These are phyloP conservation scores for Alloteropsis semialata DNA, from an alignment of 176 grass and related monocot species.

Conservation along the genomic window DNA sequence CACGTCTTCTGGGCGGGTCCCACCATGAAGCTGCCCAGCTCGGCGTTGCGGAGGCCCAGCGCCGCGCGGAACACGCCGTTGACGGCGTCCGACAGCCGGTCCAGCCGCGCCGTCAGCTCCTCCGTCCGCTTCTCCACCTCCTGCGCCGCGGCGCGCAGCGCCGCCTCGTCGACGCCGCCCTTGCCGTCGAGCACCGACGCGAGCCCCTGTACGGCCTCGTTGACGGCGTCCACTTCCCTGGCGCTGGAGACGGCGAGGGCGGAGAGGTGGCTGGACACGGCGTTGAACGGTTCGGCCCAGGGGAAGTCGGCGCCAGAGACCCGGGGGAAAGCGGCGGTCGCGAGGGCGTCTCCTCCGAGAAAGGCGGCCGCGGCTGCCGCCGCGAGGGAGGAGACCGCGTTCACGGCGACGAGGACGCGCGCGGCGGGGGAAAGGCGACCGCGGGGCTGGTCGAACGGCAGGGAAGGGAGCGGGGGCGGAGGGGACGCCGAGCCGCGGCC, in stretches of 20 bases:
- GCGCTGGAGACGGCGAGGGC: neutral
- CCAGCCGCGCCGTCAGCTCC: constrained; percentile 51
- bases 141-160: constrained; percentile 1
- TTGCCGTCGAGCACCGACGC: constrained; percentile 8
- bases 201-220: constrained; percentile 43
- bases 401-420: constrained; percentile 47
- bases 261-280: constrained; percentile 40
- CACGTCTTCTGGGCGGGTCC: constrained; percentile 18
- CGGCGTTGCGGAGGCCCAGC: constrained; percentile 59
- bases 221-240: constrained; percentile 39
- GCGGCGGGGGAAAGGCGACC: constrained; percentile 32
- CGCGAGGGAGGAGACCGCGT: constrained; percentile 59
- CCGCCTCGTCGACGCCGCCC: constrained; percentile 5
- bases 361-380: constrained; percentile 30
- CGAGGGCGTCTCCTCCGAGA: constrained; percentile 20
- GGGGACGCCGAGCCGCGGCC: neutral
- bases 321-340: neutral
- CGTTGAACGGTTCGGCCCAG: constrained; percentile 64
- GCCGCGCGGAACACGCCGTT: constrained; percentile 65
- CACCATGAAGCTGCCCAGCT: constrained; percentile 40
- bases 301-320: constrained; percentile 35
- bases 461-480: constrained; percentile 22
- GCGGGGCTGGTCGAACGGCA: constrained; percentile 18
- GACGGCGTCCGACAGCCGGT: constrained; percentile 51
- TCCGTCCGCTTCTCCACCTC: constrained; percentile 56